These are phyloP conservation scores for Hygrocybe punicea DNA, from an alignment of 768 basidiomycete genomes.

Conservation along the genomic window DNA sequence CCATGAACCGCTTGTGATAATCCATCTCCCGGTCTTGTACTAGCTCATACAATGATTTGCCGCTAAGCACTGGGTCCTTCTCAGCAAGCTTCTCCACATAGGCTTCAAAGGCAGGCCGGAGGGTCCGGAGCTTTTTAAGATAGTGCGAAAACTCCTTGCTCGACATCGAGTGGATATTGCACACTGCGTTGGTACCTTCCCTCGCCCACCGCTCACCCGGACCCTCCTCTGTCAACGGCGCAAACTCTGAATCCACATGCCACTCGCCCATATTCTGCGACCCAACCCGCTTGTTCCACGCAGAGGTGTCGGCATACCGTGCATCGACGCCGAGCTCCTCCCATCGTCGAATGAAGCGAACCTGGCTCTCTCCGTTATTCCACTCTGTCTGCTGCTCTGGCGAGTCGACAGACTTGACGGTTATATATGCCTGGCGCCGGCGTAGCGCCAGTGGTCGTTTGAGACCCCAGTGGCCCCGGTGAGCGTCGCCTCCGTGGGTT, in stretches of 20 bases:
- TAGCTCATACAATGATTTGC: slow-evolving; percentile 22
- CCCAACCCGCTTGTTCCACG: slow-evolving; percentile 44
- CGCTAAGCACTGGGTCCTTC: slow-evolving; percentile 8
- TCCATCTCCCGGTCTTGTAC: slow-evolving; percentile 19
- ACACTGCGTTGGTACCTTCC: slow-evolving; percentile 13
- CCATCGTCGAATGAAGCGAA: slow-evolving; percentile 63
- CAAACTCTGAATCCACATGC: slow-evolving; percentile 31
- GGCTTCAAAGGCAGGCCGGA: slow-evolving; percentile 54
- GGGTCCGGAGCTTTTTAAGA: slow-evolving; percentile 52
- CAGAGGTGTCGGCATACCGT: slow-evolving; percentile 17
- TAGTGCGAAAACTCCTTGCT: slow-evolving; percentile 56
- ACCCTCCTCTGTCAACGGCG: slow-evolving; percentile 16
- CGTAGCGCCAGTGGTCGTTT: slow-evolving; percentile 76
- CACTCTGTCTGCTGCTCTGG: slow-evolving; percentile 76
- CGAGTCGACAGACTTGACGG: slow-evolving; percentile 66
- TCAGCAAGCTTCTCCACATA: slow-evolving; percentile 35
- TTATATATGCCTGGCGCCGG: slow-evolving; percentile 60
- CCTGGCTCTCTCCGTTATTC: slow-evolving; percentile 62
- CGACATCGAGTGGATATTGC: slow-evolving; percentile 62
- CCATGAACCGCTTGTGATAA: slow-evolving; percentile 38
- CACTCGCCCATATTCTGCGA: slow-evolving; percentile 9
- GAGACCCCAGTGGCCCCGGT: slow-evolving; percentile 80
- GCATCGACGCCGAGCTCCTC: slow-evolving; percentile 56
- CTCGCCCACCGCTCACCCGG: slow-evolving; percentile 1
- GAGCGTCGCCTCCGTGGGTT: slow-evolving; percentile 61